Conservation (phyloP, 345 rosid species). For the Euclidium syriacum region DNA sequence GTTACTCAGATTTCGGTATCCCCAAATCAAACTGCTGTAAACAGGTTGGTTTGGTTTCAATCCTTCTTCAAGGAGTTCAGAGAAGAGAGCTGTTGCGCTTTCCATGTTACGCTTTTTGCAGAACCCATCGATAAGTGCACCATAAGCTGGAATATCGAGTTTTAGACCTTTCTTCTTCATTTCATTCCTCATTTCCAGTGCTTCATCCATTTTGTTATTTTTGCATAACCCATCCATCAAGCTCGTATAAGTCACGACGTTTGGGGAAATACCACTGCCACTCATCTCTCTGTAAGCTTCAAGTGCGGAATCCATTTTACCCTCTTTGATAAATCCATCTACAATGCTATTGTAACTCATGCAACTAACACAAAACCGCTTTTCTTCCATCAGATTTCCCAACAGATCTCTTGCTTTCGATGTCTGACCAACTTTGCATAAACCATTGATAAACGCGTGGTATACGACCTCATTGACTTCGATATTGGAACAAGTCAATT, state of each 20-base stretch:
- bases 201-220: constrained; percentile 24
- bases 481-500: constrained; percentile 43
- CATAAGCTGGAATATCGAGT: constrained; percentile 48
- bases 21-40: constrained; percentile 62
- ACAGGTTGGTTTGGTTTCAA: constrained; percentile 47
- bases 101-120: constrained; percentile 51
- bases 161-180: constrained; percentile 47
- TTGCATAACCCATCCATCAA: constrained; percentile 48
- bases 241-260: constrained; percentile 58
- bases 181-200: constrained; percentile 26
- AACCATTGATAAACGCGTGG: constrained; percentile 51
- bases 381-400: constrained; percentile 33
- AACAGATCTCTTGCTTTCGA: constrained; percentile 49
- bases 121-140: constrained; percentile 58
- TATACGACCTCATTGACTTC: constrained; percentile 49
- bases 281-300: constrained; percentile 49
- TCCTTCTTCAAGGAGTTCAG: constrained; percentile 59
- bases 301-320: constrained; percentile 45
- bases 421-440: constrained; percentile 58
- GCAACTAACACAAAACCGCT: constrained; percentile 45
- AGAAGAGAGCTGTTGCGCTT: constrained; percentile 50
- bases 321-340: constrained; percentile 63
- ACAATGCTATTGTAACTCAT: constrained; percentile 58
- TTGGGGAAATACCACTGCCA: constrained; percentile 49
- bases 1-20: constrained; percentile 53